Evolutionary conservation across 2,329 filamentous ascomycete species (phyloP).

Genomic region (Fusarium hostae): DNA sequence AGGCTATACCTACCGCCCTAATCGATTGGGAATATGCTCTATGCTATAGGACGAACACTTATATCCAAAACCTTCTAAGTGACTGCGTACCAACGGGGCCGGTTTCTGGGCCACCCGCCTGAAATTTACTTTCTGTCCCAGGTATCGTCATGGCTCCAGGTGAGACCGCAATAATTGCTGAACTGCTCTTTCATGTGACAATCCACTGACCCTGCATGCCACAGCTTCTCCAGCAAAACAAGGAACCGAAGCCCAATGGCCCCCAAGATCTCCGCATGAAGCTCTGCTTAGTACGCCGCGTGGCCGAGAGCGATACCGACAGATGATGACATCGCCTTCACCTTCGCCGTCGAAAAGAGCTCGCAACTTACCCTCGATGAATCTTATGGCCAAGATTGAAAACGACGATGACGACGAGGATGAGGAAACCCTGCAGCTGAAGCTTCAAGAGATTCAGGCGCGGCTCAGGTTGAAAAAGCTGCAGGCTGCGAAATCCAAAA

Average conservation of each 20-base stretch:
- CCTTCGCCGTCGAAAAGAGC: constrained; percentile 65
- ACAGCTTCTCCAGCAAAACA: constrained; percentile 50
- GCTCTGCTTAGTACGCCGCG: constrained; percentile 76
- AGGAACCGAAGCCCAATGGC: constrained; percentile 68
- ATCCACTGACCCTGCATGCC: constrained; percentile 18
- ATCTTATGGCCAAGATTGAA: constrained; percentile 50
- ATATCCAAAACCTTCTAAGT: constrained; percentile 20
- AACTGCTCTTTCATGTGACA: not conserved
- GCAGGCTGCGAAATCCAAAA: constrained; percentile 64
- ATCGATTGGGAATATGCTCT: constrained; percentile 34
- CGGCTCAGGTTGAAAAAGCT: constrained; percentile 88
- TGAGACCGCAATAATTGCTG: constrained; percentile 21
- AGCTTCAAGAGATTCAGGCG: constrained; percentile 89
- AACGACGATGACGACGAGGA: constrained; percentile 77
- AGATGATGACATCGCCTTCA: constrained; percentile 74
- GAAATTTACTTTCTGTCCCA: constrained; percentile 23
- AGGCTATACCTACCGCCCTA: constrained; percentile 30
- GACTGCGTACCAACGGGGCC: constrained; percentile 29
- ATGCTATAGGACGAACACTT: constrained; percentile 30
- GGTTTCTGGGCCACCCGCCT: constrained; percentile 25
- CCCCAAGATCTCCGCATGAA: constrained; percentile 73
- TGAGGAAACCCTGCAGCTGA: constrained; percentile 87
- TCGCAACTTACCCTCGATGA: constrained; percentile 43
- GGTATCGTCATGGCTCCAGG: constrained; percentile 44
- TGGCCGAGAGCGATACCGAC: constrained; percentile 79